These are phyloP conservation scores for Ceratocystis colombiana DNA, from an alignment of 2,329 filamentous ascomycete species.

Conservation along the genomic window DNA sequence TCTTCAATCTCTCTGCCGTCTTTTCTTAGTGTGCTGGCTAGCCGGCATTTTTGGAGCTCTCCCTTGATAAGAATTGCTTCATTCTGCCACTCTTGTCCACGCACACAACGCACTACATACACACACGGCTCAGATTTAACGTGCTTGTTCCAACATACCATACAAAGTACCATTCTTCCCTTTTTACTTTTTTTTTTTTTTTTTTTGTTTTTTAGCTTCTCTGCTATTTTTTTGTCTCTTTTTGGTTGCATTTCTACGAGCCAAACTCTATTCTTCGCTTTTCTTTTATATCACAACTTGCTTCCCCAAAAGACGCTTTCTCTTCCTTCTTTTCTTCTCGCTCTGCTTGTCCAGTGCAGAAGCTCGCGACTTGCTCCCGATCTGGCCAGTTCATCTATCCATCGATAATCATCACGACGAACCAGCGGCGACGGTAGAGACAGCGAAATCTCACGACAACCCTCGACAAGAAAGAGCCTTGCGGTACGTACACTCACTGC, in stretches of 20 bases:
- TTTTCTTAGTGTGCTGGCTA: conserved; percentile 4
- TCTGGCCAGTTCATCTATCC: no score
- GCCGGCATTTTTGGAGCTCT: neutral
- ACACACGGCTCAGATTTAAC: conserved; percentile 10
- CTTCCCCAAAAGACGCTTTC: neutral
- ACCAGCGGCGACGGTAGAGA: no score
- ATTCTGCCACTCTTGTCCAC: neutral
- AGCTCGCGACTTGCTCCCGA: neutral
- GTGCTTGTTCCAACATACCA: conserved; percentile 24
- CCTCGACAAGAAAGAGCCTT: no score
- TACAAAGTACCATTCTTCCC: conserved; percentile 22
- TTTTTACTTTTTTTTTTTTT: conserved; percentile 20
- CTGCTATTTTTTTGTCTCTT: neutral
- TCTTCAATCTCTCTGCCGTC: conserved; percentile 1
- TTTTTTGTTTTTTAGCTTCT: conserved; percentile 2
- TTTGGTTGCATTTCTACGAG: conserved; percentile 19
- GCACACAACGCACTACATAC: neutral
- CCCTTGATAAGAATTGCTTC: neutral
- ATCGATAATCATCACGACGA: no score
- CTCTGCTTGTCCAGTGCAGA: neutral
- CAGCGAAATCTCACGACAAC: no score
- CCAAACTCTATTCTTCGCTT: conserved; percentile 5
- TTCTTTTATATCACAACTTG: conserved; percentile 2
- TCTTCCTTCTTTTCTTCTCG: neutral
- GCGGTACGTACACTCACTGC: no score